Evolutionary conservation across 1,284 basidiomycete genomes (phyloP), one percentile per base, ranked within the genome.

Genomic region (Ceratobasidium sp.): DNA sequence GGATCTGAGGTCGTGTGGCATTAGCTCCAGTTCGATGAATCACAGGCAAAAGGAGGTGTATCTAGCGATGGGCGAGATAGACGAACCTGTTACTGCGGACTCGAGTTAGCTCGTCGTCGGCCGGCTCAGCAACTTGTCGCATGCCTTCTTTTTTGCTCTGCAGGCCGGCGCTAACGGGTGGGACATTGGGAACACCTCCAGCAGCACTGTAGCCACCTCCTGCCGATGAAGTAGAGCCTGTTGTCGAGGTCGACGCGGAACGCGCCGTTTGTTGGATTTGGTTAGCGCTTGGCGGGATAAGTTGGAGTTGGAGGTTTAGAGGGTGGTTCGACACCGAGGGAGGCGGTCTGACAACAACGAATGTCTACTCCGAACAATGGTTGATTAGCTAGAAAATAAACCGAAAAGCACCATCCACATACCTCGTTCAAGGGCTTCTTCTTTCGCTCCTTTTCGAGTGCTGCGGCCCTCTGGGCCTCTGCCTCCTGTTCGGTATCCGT

Each of bases 241-340:
- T 75, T 47, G 75, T 74, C 15, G 75, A 74, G n/a, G 54, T 66
- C 36, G 60, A 65, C 3, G 72, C 64, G 31, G 69, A 73, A 14
- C 75, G 75, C 22, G 71, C 33, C 22, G 65, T 77, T 86, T 57
- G 36, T 33, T 64, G 63, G n/a, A 47, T 45, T 59, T 63, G 44
- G 36, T 41, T 41, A 4, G 45, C 36, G 29, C 41, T 76, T 19
- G 73, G 76, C 74, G 92, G 92, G 9, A 98, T 92, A 41, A 98
- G 90, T 82, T 98, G 97, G 6, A 98, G 91, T 81, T 98, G 97
- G 0, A 98, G 87, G 81, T 97, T 98, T 62, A 97, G 86, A 0
- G 96, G 94, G 79, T 98, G 95, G 78, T 93, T 93, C 22, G 90
- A 87, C 81, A 91, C 91, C 17, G 91, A 89, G 0, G 95, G 93